phyloP scores from a whole-genome alignment of 2,329 filamentous ascomycete species.

The Colletotrichum kahawae region DNA sequence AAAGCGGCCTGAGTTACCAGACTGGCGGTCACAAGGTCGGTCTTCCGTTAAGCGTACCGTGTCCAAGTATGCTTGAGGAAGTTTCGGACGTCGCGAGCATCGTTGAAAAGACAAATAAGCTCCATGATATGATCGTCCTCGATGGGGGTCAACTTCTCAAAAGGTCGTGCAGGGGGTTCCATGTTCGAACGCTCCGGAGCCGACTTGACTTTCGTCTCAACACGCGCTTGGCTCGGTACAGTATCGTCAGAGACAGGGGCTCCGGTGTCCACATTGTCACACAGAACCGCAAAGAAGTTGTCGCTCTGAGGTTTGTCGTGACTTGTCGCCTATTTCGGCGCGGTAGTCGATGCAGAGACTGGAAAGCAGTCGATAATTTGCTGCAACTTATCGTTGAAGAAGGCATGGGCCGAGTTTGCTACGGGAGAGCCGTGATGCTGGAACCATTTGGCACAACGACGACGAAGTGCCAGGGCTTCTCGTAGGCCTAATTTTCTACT shows the following conservation, averaged over 20 bases:
- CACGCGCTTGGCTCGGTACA: not conserved
- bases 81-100: not conserved
- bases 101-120: not conserved
- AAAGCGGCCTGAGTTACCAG: not conserved
- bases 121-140: not conserved
- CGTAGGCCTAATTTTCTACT: not conserved
- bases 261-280: not conserved
- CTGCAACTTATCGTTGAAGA: not conserved
- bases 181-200: not conserved
- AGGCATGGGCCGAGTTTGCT: not conserved
- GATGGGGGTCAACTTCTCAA: not conserved
- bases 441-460: not conserved
- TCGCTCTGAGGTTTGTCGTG: not conserved
- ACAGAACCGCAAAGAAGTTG: not conserved
- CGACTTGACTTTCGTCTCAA: not conserved
- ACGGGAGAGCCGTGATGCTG: not conserved
- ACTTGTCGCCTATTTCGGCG: not conserved
- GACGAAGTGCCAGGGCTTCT: not conserved
- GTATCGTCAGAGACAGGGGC: not conserved
- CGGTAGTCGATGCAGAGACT: not conserved
- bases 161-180: not conserved
- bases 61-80: not conserved
- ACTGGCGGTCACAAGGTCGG: not conserved
- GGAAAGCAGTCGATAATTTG: not conserved
- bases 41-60: not conserved